Percentiles rank a stretch among this genome's conserved stretches.
Conservation (phyloP, 2,329 filamentous ascomycete species). For the Monosporascus sp. region DNA sequence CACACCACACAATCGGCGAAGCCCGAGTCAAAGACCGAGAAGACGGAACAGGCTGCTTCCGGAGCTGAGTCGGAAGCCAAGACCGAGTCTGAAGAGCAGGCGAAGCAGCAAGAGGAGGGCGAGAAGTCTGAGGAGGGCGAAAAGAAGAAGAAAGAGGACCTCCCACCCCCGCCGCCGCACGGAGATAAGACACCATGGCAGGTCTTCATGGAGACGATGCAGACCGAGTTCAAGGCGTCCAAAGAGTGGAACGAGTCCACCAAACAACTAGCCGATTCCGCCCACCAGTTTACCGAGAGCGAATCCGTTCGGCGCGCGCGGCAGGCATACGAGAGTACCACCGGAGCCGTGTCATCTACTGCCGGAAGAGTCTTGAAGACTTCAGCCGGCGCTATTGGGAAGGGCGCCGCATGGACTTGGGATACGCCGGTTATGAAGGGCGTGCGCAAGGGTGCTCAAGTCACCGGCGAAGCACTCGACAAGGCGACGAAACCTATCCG, state of each 20-base stretch:
- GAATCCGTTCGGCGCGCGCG: conserved; percentile 83
- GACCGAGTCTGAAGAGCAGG: conserved; percentile 39
- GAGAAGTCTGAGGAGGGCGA: conserved; percentile 42
- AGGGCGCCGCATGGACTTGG: conserved; percentile 95
- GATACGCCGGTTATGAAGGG: conserved; percentile 91
- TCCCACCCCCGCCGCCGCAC: conserved; percentile 87
- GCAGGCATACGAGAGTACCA: conserved; percentile 81
- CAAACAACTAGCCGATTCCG: conserved; percentile 84
- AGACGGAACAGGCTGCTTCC: conserved; percentile 31
- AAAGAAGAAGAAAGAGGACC: conserved; percentile 61
- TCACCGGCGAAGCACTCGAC: conserved; percentile 81
- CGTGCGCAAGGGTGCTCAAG: conserved; percentile 77
- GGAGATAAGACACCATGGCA: conserved; percentile 99
- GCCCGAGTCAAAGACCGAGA: conserved; percentile 22
- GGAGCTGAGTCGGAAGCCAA: conserved; percentile 30
- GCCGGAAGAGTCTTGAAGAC: conserved; percentile 77
- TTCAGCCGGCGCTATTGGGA: conserved; percentile 81
- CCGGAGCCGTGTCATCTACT: conserved; percentile 73
- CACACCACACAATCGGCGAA: conserved; percentile 25
- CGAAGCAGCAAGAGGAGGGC: conserved; percentile 41
- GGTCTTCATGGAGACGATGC: conserved; percentile 96
- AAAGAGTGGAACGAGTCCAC: conserved; percentile 99
- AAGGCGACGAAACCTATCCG: conserved; percentile 93
- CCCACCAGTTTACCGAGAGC: conserved; percentile 89
- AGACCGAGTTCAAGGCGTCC: conserved; percentile 88